Percentiles rank a stretch among this genome's conserved stretches.
Evolutionary conservation across 2,329 filamentous ascomycete genomes (phyloP).

Genomic region (Conoideocrella luteorostrata): DNA sequence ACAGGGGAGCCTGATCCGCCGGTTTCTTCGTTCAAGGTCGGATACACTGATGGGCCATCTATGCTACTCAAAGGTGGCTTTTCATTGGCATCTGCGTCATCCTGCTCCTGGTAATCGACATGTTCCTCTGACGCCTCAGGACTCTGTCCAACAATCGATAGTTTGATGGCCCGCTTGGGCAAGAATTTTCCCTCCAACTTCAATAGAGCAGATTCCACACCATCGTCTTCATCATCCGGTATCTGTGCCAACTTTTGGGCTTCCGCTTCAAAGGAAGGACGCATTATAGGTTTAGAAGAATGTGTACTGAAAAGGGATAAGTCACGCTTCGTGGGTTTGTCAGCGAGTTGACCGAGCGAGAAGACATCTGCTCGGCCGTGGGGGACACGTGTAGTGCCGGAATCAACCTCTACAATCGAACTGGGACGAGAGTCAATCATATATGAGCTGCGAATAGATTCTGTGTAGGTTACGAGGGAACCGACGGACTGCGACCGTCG

Average conservation of each 20-base stretch:
- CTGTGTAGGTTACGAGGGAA: slow-evolving; percentile 53
- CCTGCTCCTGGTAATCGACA: background rate
- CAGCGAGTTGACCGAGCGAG: slow-evolving; percentile 53
- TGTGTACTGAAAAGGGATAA: slow-evolving; percentile 55
- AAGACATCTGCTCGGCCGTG: slow-evolving; percentile 38
- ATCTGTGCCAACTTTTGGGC: slow-evolving; percentile 82
- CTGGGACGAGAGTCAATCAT: slow-evolving; percentile 34
- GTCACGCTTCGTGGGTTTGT: slow-evolving; percentile 38
- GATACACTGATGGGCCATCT: slow-evolving; percentile 4
- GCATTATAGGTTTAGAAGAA: slow-evolving; percentile 56
- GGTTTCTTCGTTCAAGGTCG: background rate
- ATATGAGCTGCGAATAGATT: slow-evolving; percentile 54
- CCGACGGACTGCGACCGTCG: slow-evolving; percentile 52
- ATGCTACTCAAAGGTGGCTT: background rate
- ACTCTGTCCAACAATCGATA: slow-evolving; percentile 23
- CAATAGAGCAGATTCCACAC: slow-evolving; percentile 82
- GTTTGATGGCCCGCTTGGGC: slow-evolving; percentile 43
- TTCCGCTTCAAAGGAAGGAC: slow-evolving; percentile 79
- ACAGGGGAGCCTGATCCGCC: slow-evolving; percentile 10
- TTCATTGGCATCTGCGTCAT: background rate
- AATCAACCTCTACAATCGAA: slow-evolving; percentile 18
- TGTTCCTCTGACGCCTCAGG: slow-evolving; percentile 4
- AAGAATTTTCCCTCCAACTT: slow-evolving; percentile 83
- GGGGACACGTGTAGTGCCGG: slow-evolving; percentile 13
- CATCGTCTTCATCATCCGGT: slow-evolving; percentile 73